A percentile compares a stretch with the other conserved stretches of the same genome.
Conservation (phyloP, 352 stramenopile genomes). For the Pythium utonaiense region DNA sequence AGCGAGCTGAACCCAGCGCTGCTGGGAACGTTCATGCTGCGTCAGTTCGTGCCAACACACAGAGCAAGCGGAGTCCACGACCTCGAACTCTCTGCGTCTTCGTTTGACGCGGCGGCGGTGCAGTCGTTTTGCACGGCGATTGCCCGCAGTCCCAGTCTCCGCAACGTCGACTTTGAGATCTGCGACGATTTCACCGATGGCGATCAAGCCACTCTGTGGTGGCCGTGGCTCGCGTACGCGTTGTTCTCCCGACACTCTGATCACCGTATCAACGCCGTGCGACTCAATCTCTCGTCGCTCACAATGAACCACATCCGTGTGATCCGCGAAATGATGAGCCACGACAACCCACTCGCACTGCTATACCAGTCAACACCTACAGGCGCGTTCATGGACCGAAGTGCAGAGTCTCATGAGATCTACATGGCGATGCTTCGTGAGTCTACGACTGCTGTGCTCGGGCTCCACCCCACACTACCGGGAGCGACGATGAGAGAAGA, state of each 20-base stretch:
- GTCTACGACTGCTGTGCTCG: neutral
- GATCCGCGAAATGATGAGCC: constrained; percentile 6
- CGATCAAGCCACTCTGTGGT: constrained; percentile 3
- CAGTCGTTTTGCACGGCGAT: constrained; percentile 17
- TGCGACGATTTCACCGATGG: neutral
- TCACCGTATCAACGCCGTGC: constrained; percentile 1
- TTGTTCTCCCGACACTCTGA: constrained; percentile 12
- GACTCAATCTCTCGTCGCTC: constrained; percentile 1
- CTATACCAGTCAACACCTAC: neutral
- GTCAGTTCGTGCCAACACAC: constrained; percentile 9
- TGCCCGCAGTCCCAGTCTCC: constrained; percentile 12
- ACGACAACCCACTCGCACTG: constrained; percentile 11
- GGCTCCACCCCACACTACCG: neutral
- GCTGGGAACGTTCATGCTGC: constrained; percentile 1
- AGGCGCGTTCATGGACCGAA: too few species aligned
- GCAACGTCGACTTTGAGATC: constrained; percentile 1
- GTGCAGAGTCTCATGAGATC: too few species aligned
- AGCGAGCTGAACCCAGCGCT: too few species aligned
- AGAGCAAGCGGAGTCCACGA: constrained; percentile 2
- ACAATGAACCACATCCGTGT: neutral
- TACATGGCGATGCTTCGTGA: constrained; percentile 4
- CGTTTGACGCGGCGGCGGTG: constrained; percentile 14
- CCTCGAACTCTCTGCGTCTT: neutral
- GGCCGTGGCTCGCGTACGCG: constrained; percentile 18
- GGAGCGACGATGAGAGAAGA: neutral